Base-by-base conservation (phyloP, 257 asterid genomes). In the Plantago elongata region DNA sequence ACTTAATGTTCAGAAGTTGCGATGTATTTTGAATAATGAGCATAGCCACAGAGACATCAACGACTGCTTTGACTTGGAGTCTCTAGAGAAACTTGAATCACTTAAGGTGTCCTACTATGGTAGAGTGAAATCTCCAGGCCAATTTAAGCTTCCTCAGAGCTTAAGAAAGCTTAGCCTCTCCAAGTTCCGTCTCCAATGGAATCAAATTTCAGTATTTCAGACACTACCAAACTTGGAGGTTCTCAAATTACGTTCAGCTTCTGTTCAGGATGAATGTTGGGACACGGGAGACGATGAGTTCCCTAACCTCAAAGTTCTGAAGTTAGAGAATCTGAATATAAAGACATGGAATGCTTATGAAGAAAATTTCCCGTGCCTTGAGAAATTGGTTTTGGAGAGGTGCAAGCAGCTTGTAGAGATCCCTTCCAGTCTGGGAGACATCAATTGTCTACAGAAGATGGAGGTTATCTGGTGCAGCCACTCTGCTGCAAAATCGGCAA, bases 391-490 rank as follows among this genome's bases (percentile, higher is more conserved):
- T 9, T 16, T 63, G 17, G 14, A 18, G 27, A 14, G 50, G 12
- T 63, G 68, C 60, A 50, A 38, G 68, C 37, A 63, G 8, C 45
- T 63, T 42, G 43, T 11, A 13, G 63, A 59, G 38, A 18, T 59
- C 13, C 63, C 63, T 59, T 16, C 46, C 9, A 40, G 15, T 15
- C 12, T 56, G 16, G 61, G 61, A 13, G 61, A 56, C 12, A 4
- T 56, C 8, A 9, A 6, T 2, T 12, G 18, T 7, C 34, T 56
- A 34, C 7, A 37, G 61, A 56, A 34, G 45, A 8, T 56, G 9
- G 61, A 56, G 44, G 61, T 56, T n/a, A 17, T 56, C 45, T 34
- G 61, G 46, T 56, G 61, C 61, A 56, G 43, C 45, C 45, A 5
- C 3, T 56, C 43, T 18, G 61, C 61, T 4, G 46, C 61, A 56